Conservation (phyloP, 768 basidiomycete species). For the Xerocomellus intermedius region DNA sequence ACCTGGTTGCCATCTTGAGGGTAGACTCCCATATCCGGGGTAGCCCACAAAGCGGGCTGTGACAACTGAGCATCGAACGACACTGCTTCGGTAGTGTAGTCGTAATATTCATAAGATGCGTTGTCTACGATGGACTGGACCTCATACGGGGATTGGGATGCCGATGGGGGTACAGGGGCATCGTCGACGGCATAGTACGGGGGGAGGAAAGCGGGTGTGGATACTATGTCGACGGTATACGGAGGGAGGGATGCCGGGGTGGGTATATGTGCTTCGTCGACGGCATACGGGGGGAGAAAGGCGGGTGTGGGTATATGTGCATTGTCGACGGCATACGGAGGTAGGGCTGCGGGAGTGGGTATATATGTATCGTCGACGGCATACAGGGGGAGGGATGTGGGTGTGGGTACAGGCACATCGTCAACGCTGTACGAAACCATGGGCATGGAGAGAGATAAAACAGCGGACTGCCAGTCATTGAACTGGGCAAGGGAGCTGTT, state of each 20-base stretch:
- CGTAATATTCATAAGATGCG: background rate
- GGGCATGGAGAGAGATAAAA: background rate
- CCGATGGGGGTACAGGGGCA: no score
- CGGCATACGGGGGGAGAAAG: background rate
- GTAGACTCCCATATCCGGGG: background rate
- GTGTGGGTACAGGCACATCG: background rate
- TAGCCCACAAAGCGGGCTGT: background rate
- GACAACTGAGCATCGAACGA: background rate
- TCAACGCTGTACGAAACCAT: background rate
- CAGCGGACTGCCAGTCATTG: background rate
- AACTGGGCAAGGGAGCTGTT: background rate
- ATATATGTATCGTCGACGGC: background rate
- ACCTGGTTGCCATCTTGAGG: background rate
- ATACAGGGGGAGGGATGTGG: no score
- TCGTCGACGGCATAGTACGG: background rate
- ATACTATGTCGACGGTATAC: background rate
- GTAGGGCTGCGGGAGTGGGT: no score
- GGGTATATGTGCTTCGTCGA: background rate
- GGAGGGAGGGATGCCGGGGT: no score
- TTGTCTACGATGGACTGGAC: background rate
- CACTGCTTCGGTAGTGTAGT: background rate
- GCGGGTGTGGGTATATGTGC: no score
- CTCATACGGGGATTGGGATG: background rate
- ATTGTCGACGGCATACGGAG: no score
- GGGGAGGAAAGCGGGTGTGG: background rate